A percentile compares a stretch with the other conserved stretches of the same genome.
phyloP scores from a whole-genome alignment of 345 rosid genomes.

The Alliaria petiolata region DNA sequence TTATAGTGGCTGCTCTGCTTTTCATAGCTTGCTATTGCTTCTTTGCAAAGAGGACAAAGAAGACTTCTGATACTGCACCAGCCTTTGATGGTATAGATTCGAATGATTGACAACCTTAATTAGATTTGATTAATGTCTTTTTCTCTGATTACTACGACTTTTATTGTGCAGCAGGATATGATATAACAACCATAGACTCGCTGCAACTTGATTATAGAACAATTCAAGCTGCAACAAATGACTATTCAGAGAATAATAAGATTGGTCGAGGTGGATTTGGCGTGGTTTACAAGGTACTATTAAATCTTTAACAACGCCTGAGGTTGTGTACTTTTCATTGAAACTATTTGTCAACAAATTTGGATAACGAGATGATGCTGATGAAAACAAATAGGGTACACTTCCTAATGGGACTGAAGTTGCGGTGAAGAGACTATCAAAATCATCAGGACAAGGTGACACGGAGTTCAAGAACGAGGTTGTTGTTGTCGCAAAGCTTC shows the following conservation, averaged over 20 bases:
- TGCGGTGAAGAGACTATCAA: too few relatives aligned
- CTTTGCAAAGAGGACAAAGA: constrained; percentile 28
- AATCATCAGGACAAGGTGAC: too few relatives aligned
- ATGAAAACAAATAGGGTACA: too few relatives aligned
- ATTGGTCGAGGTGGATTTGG: constrained; percentile 42
- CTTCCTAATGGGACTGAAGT: too few relatives aligned
- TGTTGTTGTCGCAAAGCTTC: background rate
- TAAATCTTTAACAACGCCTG: too few relatives aligned
- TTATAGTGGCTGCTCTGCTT: constrained; percentile 15
- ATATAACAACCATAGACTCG: constrained; percentile 31
- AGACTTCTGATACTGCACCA: background rate
- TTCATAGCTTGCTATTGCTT: constrained; percentile 25
- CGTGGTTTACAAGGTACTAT: too few relatives aligned
- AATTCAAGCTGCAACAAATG: constrained; percentile 40
- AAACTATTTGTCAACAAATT: too few relatives aligned
- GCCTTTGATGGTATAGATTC: constrained; percentile 3
- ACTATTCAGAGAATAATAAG: constrained; percentile 39
- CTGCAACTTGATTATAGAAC: constrained; percentile 38
- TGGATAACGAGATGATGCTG: too few relatives aligned
- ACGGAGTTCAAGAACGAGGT: too few relatives aligned
- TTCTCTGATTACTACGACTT: background rate
- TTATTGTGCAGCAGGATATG: constrained; percentile 17
- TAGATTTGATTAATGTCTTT: background rate
- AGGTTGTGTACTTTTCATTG: too few relatives aligned
- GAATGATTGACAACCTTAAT: background rate